phyloP scores from a whole-genome alignment of 1,284 basidiomycete genomes.

The Inonotus obliquus region DNA sequence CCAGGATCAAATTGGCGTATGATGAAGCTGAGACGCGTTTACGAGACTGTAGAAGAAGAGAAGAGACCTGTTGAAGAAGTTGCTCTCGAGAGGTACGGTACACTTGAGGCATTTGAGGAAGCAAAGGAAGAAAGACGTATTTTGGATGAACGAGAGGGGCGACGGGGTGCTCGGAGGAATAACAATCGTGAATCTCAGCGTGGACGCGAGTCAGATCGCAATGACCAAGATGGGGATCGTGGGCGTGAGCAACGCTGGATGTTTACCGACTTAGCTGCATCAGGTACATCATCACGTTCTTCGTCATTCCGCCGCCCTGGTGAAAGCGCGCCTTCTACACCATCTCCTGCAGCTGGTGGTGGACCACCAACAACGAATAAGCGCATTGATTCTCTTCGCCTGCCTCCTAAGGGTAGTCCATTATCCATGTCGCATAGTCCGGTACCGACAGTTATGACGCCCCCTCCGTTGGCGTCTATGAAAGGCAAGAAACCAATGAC shows the following conservation, averaged over 20 bases:
- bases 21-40: slow-evolving; percentile 90
- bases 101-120: slow-evolving; percentile 81
- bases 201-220: slow-evolving; percentile 33
- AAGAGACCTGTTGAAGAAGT: slow-evolving; percentile 73
- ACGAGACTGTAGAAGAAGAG: slow-evolving; percentile 88
- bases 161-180: slow-evolving; percentile 39
- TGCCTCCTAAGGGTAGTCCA: slow-evolving; percentile 43
- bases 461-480: slow-evolving; percentile 40
- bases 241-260: slow-evolving; percentile 56
- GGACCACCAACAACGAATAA: slow-evolving; percentile 37
- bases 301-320: slow-evolving; percentile 79
- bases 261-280: slow-evolving; percentile 60
- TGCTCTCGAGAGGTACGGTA: slow-evolving; percentile 85
- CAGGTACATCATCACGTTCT: slow-evolving; percentile 67
- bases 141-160: slow-evolving; percentile 75
- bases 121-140: slow-evolving; percentile 82
- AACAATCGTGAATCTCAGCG: slow-evolving; percentile 23
- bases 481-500: slow-evolving; percentile 44
- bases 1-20: slow-evolving; percentile 96
- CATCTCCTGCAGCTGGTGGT: slow-evolving; percentile 41
- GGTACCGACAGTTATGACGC: slow-evolving; percentile 86
- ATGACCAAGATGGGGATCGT: slow-evolving; percentile 39
- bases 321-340: slow-evolving; percentile 54
- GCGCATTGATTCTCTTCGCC: slow-evolving; percentile 50
- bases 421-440: slow-evolving; percentile 62